Evolutionary conservation across 2,329 filamentous ascomycete species (phyloP).

Genomic region (Sclerotinia trifoliorum): DNA sequence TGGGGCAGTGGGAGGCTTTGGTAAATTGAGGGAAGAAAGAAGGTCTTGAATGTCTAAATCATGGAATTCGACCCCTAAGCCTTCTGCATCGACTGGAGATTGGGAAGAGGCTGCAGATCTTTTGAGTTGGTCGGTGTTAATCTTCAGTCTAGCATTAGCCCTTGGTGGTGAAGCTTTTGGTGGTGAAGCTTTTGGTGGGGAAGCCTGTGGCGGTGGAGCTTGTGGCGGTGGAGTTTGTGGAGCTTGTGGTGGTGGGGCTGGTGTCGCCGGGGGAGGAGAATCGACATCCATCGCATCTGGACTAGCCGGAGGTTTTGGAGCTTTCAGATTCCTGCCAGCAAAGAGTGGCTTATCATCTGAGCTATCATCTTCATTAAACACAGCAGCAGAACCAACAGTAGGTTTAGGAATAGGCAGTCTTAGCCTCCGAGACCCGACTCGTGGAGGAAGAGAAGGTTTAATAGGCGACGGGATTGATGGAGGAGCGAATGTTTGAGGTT

Average conservation of each 20-base stretch:
- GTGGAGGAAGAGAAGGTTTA: constrained; percentile 23
- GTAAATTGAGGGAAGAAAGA: constrained; percentile 51
- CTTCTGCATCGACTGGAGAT: constrained; percentile 31
- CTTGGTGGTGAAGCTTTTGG: constrained; percentile 53
- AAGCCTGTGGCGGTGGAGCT: neutral
- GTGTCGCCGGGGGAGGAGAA: constrained; percentile 43
- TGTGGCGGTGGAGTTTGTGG: neutral
- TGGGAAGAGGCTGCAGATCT: constrained; percentile 40
- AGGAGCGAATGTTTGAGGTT: constrained; percentile 39
- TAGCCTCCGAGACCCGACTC: constrained; percentile 27
- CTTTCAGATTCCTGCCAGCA: constrained; percentile 35
- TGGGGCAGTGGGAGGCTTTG: constrained; percentile 47
- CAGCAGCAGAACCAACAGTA: constrained; percentile 36
- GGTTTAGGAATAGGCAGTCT: constrained; percentile 29
- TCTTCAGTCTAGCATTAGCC: constrained; percentile 51
- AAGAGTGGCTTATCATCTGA: constrained; percentile 37
- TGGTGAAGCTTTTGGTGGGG: constrained; percentile 42
- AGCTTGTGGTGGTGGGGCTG: neutral
- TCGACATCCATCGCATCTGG: constrained; percentile 67
- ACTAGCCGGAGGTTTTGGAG: constrained; percentile 38
- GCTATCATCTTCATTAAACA: constrained; percentile 36
- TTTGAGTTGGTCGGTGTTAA: constrained; percentile 54
- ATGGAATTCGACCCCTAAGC: constrained; percentile 47
- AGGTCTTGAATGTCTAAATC: constrained; percentile 46
- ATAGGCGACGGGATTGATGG: constrained; percentile 24